Percentiles rank a stretch among this genome's conserved stretches.
phyloP scores from a whole-genome alignment of 176 grass and related monocot species.

The Melocanna baccifera region DNA sequence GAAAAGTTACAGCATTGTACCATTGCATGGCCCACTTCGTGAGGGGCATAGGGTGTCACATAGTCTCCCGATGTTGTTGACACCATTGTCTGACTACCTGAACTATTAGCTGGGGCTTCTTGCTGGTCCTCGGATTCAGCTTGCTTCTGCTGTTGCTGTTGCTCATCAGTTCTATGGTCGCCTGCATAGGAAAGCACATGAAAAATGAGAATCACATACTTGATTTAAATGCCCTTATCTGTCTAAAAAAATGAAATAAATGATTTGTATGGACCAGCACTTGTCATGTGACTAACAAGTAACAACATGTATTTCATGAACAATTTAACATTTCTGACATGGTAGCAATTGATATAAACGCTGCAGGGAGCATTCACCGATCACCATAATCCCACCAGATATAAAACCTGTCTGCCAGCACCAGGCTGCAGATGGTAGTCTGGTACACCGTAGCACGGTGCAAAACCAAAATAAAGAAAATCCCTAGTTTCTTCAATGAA shows the following conservation, averaged over 20 bases:
- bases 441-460: background rate
- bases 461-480: background rate
- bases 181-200: constrained; percentile 14
- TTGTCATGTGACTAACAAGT: background rate
- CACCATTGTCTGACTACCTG: constrained; percentile 43
- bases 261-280: background rate
- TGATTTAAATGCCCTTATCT: background rate
- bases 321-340: background rate
- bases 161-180: constrained; percentile 33
- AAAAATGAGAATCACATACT: background rate
- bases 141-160: constrained; percentile 35
- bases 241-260: background rate
- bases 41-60: constrained; percentile 42
- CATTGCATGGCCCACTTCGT: constrained; percentile 40
- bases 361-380: background rate
- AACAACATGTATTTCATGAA: background rate
- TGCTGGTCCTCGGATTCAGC: constrained; percentile 33
- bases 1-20: constrained; percentile 23
- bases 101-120: constrained; percentile 36
- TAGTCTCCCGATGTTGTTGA: constrained; percentile 49
- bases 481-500: background rate
- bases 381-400: background rate
- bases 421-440: background rate
- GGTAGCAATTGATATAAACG: background rate
- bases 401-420: background rate